These are phyloP conservation scores for Hypericum androsaemum DNA, from an alignment of 345 rosid species.

Conservation along the genomic window DNA sequence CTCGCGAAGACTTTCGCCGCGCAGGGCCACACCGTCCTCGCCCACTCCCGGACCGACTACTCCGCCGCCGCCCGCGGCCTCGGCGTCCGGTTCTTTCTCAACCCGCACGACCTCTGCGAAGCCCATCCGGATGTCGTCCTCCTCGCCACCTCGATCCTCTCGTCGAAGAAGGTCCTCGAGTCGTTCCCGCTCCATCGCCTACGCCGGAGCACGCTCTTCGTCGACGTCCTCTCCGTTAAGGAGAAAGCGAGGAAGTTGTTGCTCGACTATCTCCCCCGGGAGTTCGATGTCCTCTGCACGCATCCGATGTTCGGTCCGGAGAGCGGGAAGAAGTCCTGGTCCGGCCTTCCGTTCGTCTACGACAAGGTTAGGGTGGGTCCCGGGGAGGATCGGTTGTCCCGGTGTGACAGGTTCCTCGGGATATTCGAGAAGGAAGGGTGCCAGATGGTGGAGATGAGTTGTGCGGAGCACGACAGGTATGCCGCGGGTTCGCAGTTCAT, in stretches of 20 bases:
- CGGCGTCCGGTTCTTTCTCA: slow-evolving; percentile 48
- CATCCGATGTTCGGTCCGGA: slow-evolving; percentile 91
- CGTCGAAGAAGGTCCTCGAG: slow-evolving; percentile 58
- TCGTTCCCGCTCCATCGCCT: slow-evolving; percentile 65
- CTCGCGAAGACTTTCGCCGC: slow-evolving; percentile 44
- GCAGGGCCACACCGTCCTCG: slow-evolving; percentile 62
- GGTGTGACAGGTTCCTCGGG: slow-evolving; percentile 52
- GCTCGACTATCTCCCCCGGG: slow-evolving; percentile 39
- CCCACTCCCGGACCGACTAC: slow-evolving; percentile 65
- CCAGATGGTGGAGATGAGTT: slow-evolving; percentile 77
- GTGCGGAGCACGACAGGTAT: slow-evolving; percentile 73
- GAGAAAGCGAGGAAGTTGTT: slow-evolving; percentile 60
- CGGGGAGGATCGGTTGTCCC: slow-evolving; percentile 32
- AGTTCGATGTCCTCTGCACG: slow-evolving; percentile 65
- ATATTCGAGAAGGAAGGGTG: slow-evolving; percentile 66
- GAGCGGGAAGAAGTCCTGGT: slow-evolving; percentile 79
- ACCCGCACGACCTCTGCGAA: slow-evolving; percentile 63
- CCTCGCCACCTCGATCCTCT: slow-evolving; percentile 66
- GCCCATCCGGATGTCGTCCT: slow-evolving; percentile 77
- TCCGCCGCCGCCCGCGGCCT: slow-evolving; percentile 38
- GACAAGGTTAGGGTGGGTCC: slow-evolving; percentile 63
- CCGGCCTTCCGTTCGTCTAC: slow-evolving; percentile 50
- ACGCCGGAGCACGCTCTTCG: slow-evolving; percentile 72
- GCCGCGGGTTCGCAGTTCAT: slow-evolving; percentile 86
- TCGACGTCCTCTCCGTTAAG: slow-evolving; percentile 84